Conservation (phyloP, 2,329 filamentous ascomycete species). For the Ophiocordyceps sinensis region DNA sequence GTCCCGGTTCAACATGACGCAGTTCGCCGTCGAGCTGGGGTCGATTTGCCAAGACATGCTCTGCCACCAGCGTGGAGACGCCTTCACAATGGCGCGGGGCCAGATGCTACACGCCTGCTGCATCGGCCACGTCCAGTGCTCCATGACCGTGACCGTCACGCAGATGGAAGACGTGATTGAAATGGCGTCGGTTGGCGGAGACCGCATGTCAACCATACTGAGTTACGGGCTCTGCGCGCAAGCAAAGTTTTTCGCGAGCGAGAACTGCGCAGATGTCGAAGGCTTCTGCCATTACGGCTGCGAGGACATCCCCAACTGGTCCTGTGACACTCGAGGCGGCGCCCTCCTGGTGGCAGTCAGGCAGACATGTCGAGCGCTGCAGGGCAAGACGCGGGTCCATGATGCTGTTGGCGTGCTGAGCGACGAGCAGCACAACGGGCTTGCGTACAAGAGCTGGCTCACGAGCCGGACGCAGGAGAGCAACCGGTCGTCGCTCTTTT, state of each 20-base stretch:
- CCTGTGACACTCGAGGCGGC: constrained; percentile 55
- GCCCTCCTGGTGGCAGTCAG: constrained; percentile 51
- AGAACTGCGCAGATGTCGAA: constrained; percentile 56
- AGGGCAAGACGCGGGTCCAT: constrained; percentile 52
- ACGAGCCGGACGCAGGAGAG: constrained; percentile 38
- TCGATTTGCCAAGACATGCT: constrained; percentile 49
- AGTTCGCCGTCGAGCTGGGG: constrained; percentile 52
- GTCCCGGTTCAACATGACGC: constrained; percentile 55
- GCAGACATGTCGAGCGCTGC: constrained; percentile 54
- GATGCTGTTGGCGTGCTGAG: constrained; percentile 44
- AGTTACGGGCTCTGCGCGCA: constrained; percentile 54
- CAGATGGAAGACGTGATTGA: constrained; percentile 54
- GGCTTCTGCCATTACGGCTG: constrained; percentile 57
- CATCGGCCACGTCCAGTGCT: constrained; percentile 53
- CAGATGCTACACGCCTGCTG: constrained; percentile 57
- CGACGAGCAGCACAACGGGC: constrained; percentile 50
- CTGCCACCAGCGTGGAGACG: constrained; percentile 44
- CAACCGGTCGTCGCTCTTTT: constrained; percentile 50
- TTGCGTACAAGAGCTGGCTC: constrained; percentile 45
- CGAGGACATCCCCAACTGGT: constrained; percentile 60
- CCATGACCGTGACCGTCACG: constrained; percentile 41
- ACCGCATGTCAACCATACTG: constrained; percentile 57
- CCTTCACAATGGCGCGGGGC: constrained; percentile 52
- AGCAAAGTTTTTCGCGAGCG: constrained; percentile 54
- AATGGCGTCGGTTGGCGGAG: constrained; percentile 49